Conservation (phyloP, 2,329 filamentous ascomycete species). For the Epichloe glyceriae region DNA sequence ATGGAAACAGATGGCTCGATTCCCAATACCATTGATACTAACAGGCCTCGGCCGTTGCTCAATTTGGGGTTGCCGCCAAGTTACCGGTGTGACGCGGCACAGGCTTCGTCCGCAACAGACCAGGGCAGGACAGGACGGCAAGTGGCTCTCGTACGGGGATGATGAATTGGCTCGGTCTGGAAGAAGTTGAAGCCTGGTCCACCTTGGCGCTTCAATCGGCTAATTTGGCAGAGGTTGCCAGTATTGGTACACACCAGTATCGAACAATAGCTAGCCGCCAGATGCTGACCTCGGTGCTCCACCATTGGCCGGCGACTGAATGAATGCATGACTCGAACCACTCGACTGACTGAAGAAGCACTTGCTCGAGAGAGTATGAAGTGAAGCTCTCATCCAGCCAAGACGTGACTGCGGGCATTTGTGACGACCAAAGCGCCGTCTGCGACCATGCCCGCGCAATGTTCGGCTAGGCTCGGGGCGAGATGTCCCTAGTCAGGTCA, state of each 20-base stretch:
- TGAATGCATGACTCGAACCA: slow-evolving; percentile 1
- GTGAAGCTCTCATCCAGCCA: not conserved
- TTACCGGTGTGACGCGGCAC: not conserved
- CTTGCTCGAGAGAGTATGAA: not conserved
- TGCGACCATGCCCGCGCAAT: not conserved
- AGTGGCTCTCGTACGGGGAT: slow-evolving; percentile 1
- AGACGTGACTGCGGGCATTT: not conserved
- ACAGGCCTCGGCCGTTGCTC: not conserved
- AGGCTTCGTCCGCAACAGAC: not conserved
- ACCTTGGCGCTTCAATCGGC: slow-evolving; percentile 35
- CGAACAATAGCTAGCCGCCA: slow-evolving; percentile 32
- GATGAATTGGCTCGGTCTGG: slow-evolving; percentile 7
- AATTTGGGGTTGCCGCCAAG: not conserved
- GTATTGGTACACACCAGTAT: not conserved
- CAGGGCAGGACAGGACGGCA: not conserved
- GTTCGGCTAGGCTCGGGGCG: too few relatives aligned
- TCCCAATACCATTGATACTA: not conserved
- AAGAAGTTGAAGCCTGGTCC: slow-evolving; percentile 22
- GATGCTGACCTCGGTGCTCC: slow-evolving; percentile 18
- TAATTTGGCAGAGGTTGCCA: slow-evolving; percentile 28
- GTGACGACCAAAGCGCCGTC: not conserved
- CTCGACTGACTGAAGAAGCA: not conserved
- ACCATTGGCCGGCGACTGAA: slow-evolving; percentile 25
- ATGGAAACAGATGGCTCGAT: not conserved
- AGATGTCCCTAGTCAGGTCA: too few relatives aligned